These are phyloP conservation scores for Garcia nutans DNA, from an alignment of 345 rosid genomes.

Conservation along the genomic window DNA sequence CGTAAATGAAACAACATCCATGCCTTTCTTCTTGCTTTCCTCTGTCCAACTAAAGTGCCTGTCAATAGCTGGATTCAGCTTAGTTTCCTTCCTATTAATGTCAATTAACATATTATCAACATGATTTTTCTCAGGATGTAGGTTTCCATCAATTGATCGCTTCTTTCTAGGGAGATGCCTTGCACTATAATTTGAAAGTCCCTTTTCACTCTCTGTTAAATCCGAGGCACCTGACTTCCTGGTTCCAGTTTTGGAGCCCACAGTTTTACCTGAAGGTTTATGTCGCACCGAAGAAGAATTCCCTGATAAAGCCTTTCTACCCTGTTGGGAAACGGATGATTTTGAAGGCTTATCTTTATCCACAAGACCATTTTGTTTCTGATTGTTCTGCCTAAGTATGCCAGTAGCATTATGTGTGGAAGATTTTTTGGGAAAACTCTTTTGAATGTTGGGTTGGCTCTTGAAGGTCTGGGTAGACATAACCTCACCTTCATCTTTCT, in stretches of 20 bases:
- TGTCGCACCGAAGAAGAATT: slow-evolving; percentile 34
- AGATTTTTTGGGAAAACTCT: slow-evolving; percentile 49
- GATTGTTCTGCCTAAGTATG: slow-evolving; percentile 79
- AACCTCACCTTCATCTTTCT: slow-evolving; percentile 53
- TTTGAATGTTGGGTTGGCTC: slow-evolving; percentile 52
- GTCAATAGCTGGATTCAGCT: slow-evolving; percentile 30
- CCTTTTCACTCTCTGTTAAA: slow-evolving; percentile 40
- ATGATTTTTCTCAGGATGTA: slow-evolving; percentile 42
- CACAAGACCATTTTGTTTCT: slow-evolving; percentile 67
- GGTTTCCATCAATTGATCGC: slow-evolving; percentile 53
- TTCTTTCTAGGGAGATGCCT: slow-evolving; percentile 60
- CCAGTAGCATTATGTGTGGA: slow-evolving; percentile 43
- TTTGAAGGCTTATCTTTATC: slow-evolving; percentile 53
- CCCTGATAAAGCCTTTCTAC: slow-evolving; percentile 41
- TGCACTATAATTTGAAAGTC: slow-evolving; percentile 28
- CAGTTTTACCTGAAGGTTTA: slow-evolving; percentile 37
- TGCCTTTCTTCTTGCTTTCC: slow-evolving; percentile 61
- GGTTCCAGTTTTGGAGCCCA: slow-evolving; percentile 46
- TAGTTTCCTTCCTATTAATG: slow-evolving; percentile 36
- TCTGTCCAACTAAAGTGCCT: slow-evolving; percentile 47
- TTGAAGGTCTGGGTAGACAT: slow-evolving; percentile 53
- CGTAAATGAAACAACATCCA: slow-evolving; percentile 79
- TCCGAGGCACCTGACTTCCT: slow-evolving; percentile 51
- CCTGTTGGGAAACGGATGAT: slow-evolving; percentile 35
- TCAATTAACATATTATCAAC: slow-evolving; percentile 31